Evolutionary conservation across 2,329 filamentous ascomycete genomes (phyloP).

Genomic region (Didymellaceae sp.): DNA sequence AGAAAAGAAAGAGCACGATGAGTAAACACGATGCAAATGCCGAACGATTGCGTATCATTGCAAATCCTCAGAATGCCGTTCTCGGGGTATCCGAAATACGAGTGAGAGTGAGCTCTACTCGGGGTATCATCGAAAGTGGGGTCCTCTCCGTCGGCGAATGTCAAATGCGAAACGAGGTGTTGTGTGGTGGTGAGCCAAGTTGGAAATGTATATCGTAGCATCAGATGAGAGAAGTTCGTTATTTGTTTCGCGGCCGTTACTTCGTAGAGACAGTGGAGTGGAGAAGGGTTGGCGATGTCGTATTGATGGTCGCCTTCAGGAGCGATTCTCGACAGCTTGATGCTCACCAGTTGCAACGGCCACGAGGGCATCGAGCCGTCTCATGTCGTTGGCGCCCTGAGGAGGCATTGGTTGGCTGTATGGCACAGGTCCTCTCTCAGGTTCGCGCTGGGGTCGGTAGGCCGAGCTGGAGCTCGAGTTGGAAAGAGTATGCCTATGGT

Average conservation of each 20-base stretch:
- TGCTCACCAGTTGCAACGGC: slow-evolving; percentile 68
- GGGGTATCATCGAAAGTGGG: slow-evolving; percentile 43
- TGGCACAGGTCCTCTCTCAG: slow-evolving; percentile 35
- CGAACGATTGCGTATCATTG: slow-evolving; percentile 21
- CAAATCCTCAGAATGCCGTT: slow-evolving; percentile 20
- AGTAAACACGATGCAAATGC: slow-evolving; percentile 17
- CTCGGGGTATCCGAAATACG: slow-evolving; percentile 25
- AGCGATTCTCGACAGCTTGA: slow-evolving; percentile 42
- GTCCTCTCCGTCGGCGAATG: slow-evolving; percentile 32
- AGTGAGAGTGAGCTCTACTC: slow-evolving; percentile 31
- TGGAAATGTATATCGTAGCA: slow-evolving; percentile 23
- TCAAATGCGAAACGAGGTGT: slow-evolving; percentile 20
- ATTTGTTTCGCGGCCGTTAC: slow-evolving; percentile 28
- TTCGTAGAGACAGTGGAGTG: slow-evolving; percentile 23
- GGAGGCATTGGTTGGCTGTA: slow-evolving; percentile 46
- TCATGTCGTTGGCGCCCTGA: slow-evolving; percentile 57
- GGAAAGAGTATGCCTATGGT: slow-evolving; percentile 39
- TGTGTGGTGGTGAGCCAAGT: slow-evolving; percentile 23
- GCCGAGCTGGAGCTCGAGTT: slow-evolving; percentile 28
- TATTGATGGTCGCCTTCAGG: slow-evolving; percentile 4
- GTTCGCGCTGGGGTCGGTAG: slow-evolving; percentile 41
- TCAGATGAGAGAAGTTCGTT: slow-evolving; percentile 29
- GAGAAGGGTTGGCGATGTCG: not conserved
- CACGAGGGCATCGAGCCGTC: slow-evolving; percentile 67
- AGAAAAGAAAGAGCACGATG: too few species aligned